phyloP scores from a whole-genome alignment of 1,139 yeast genomes.

The Geotrichum carabidarum region DNA sequence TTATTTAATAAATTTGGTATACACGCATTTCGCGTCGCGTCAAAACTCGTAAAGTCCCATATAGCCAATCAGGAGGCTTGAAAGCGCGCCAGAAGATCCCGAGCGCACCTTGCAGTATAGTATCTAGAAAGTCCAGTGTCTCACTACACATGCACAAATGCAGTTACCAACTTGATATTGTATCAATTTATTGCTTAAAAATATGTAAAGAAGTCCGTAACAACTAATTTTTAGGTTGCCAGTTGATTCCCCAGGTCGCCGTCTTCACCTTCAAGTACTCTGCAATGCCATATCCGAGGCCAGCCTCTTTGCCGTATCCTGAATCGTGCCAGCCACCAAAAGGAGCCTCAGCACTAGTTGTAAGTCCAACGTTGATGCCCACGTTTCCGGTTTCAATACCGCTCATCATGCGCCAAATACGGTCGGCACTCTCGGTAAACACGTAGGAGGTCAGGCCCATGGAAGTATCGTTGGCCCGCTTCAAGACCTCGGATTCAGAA shows the following conservation, averaged over 20 bases:
- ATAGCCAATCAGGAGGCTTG: too few species aligned
- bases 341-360: conserved; percentile 56
- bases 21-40: too few species aligned
- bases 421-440: conserved; percentile 53
- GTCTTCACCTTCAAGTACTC: conserved; percentile 56
- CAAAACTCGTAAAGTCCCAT: too few species aligned
- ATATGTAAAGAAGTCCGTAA: too few species aligned
- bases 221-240: neutral
- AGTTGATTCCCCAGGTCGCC: conserved; percentile 36
- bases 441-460: conserved; percentile 65
- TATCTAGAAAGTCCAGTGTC: too few species aligned
- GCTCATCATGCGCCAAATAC: conserved; percentile 55
- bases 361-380: conserved; percentile 54
- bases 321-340: conserved; percentile 62
- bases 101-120: too few species aligned
- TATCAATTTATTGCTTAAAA: too few species aligned
- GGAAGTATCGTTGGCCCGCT: conserved; percentile 53
- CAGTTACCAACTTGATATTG: too few species aligned
- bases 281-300: conserved; percentile 55
- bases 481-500: conserved; percentile 56
- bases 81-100: too few species aligned
- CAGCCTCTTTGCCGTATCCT: conserved; percentile 60
- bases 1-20: too few species aligned
- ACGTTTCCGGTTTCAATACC: conserved; percentile 60
- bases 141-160: too few species aligned